Evolutionary conservation across 2,329 filamentous ascomycete species (phyloP).

Genomic region (Pyrenophora tritici-repentis): DNA sequence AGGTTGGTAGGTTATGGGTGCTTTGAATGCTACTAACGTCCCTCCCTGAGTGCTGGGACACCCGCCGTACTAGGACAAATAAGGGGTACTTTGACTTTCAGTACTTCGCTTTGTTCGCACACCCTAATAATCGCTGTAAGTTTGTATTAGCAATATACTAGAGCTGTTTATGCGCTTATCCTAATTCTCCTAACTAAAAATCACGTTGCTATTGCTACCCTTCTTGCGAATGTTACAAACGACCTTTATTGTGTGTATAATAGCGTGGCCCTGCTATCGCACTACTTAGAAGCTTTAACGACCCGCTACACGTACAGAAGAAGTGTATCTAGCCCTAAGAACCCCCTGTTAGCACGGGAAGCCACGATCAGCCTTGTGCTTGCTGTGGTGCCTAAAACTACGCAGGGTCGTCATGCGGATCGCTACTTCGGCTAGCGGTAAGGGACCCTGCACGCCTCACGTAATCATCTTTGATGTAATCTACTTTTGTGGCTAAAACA

Average conservation of each 20-base stretch:
- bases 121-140: neutral
- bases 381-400: constrained; percentile 6
- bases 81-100: no score
- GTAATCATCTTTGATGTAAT: neutral
- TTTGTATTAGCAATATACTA: constrained; percentile 1
- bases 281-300: constrained; percentile 2
- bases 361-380: neutral
- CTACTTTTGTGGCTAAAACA: no score
- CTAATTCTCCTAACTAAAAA: constrained; percentile 2
- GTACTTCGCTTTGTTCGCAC: no score
- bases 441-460: neutral
- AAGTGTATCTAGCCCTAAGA: constrained; percentile 2
- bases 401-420: constrained; percentile 6
- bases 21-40: no score
- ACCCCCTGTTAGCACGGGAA: neutral
- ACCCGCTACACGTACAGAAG: neutral
- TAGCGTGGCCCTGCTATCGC: neutral
- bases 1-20: no score
- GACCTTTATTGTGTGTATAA: neutral
- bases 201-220: constrained; percentile 7
- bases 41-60: no score
- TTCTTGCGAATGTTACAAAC: constrained; percentile 6
- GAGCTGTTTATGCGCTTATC: constrained; percentile 1
- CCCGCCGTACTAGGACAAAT: no score
- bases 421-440: constrained; percentile 4